Conservation (phyloP, 768 basidiomycete genomes). For the Lentinula sp. region DNA sequence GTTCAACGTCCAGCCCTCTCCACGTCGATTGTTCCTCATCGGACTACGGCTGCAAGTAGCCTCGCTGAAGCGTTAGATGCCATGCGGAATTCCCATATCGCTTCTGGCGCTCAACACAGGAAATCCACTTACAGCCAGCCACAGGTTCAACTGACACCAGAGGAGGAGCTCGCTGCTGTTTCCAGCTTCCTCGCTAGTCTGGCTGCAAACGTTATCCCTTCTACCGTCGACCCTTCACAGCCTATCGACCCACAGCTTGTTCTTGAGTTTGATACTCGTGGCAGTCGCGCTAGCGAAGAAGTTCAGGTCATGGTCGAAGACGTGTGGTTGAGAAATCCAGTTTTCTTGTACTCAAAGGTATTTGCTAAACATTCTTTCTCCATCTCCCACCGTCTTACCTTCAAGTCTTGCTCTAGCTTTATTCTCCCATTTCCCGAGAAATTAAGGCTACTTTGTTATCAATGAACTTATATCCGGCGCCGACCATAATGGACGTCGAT, state of each 20-base stretch:
- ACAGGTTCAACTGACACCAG: conserved; percentile 39
- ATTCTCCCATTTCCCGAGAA: conserved; percentile 62
- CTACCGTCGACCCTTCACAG: conserved; percentile 49
- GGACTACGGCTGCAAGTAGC: not conserved
- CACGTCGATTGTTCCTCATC: conserved; percentile 27
- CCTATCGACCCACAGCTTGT: conserved; percentile 79
- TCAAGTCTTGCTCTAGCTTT: conserved; percentile 32
- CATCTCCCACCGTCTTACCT: conserved; percentile 7
- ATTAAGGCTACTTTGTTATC: conserved; percentile 51
- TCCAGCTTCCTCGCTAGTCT: conserved; percentile 69
- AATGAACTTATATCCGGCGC: conserved; percentile 54
- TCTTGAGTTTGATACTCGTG: conserved; percentile 77
- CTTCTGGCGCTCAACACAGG: conserved; percentile 8
- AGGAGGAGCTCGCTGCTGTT: conserved; percentile 70
- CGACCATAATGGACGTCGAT: conserved; percentile 69
- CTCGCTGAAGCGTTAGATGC: conserved; percentile 22
- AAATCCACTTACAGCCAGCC: conserved; percentile 20
- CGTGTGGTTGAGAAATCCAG: conserved; percentile 69
- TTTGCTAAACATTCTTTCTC: not conserved
- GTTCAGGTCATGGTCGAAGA: conserved; percentile 52
- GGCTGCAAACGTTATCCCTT: conserved; percentile 70
- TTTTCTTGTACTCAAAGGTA: conserved; percentile 73
- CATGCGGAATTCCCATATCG: conserved; percentile 26
- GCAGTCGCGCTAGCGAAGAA: conserved; percentile 54
- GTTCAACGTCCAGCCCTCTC: conserved; percentile 35